Conservation (phyloP, 306 rosid genomes). For the cucumber (Cucumis sativus) region Cucumber_9930_V3 NC_026658.2:12891501-12892000, state of each 20-base stretch:
- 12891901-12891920: conserved; percentile 84
- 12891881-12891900: conserved; percentile 83
- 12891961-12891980: conserved; percentile 81
- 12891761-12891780: conserved; percentile 17
- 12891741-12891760: conserved; percentile 81
- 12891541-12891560: conserved; percentile 87
- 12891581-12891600: conserved; percentile 75
- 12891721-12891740: conserved; percentile 58
- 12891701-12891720: no score
- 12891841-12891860: conserved; percentile 82
- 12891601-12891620: conserved; percentile 13
- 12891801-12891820: conserved; percentile 98
- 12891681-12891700: no score
- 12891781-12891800: conserved; percentile 19
- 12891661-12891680: no score
- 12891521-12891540: conserved; percentile 95
- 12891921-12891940: conserved; percentile 83
- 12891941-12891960: conserved; percentile 93
- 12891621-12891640: no score
- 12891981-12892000: conserved; percentile 88
- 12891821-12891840: conserved; percentile 92
- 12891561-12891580: conserved; percentile 88
- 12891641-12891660: no score
- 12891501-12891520: conserved; percentile 14
- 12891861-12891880: conserved; percentile 75